Percentiles rank a stretch among this genome's conserved stretches.
Conservation (phyloP, 768 basidiomycete species). For the Fomitopsis serialis region DNA sequence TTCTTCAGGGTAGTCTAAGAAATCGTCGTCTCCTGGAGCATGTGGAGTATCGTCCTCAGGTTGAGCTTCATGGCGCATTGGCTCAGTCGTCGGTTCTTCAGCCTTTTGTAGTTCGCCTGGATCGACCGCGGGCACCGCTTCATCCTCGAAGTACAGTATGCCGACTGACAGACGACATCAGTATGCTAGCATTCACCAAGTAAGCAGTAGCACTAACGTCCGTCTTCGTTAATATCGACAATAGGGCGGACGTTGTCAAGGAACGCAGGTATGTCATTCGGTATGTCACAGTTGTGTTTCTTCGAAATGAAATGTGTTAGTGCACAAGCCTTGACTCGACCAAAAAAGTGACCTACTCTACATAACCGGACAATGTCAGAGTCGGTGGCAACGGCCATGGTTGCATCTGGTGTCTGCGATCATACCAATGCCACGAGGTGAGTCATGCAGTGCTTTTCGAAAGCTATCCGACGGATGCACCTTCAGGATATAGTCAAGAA, state of each 20-base stretch:
- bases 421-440: background rate
- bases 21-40: background rate
- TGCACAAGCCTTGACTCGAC: background rate
- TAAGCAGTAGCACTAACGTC: background rate
- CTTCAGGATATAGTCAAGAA: constrained; percentile 13
- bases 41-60: no score
- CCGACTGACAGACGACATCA: background rate
- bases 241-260: background rate
- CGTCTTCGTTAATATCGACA: constrained; percentile 7
- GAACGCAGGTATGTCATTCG: background rate
- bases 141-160: background rate
- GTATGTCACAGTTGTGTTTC: background rate
- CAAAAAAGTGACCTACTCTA: background rate
- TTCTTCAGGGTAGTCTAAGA: no score
- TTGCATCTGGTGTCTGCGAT: constrained; percentile 10
- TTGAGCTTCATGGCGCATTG: no score
- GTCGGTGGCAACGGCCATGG: constrained; percentile 9
- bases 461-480: background rate
- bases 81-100: background rate
- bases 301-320: background rate
- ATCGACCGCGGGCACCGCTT: background rate
- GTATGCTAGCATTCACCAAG: background rate
- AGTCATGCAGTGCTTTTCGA: background rate
- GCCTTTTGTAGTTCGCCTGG: background rate
- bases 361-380: constrained; percentile 4